Evolutionary conservation across 139 green algal genomes (phyloP), one percentile per base, ranked within the genome.

Genomic region (Raphidocelis subcapitata): DNA sequence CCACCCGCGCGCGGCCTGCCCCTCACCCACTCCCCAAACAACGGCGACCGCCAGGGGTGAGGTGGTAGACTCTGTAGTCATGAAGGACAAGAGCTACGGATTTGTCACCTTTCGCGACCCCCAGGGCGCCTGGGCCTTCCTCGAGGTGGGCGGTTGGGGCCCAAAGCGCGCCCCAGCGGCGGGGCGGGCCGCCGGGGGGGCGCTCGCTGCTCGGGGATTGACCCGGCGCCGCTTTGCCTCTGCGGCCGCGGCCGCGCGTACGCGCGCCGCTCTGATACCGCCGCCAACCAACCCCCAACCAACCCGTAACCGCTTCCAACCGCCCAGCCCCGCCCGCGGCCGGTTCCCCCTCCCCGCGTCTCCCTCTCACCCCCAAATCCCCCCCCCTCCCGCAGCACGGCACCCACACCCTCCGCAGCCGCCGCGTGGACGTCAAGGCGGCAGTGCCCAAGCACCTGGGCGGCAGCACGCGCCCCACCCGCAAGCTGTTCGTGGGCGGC

Each of bases 401-500:
- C 2, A 81, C 91, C 52, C 87, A 94, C 76, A 68, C 79, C 47
- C 84, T 95, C 26, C 79, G 92, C 63, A 75, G 75, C 47, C 84
- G 85, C 26, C 69, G 74, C 29, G 57, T 94, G n/a, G 90, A 95
- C 28, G 84, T 82, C 55, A 92, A 93, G 63, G 89, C 87, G 15
- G 87, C 89, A 16, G 80, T 95, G n/a, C 89, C 89, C 23, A 86
- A 84, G 62, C 82, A 83, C 23, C 70, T 74, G 51, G 79, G 76
- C 49, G 82, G 82, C 41, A 77, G 68, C 61, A 75, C 69, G 59
- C 72, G 78, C 46, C 75, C 85, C 5, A 89, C 84, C 24, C 81
- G 80, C 68, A 95, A 92, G 79, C 89, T 95, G 83, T 95, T 95
- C 82, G 89, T 95, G 33, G 89, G 87, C 23, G 90, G 90, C 64